Percentiles rank a stretch among this genome's conserved stretches.
Conservation (phyloP, 1,284 basidiomycete species). For the Apiotrichum gracile region DNA sequence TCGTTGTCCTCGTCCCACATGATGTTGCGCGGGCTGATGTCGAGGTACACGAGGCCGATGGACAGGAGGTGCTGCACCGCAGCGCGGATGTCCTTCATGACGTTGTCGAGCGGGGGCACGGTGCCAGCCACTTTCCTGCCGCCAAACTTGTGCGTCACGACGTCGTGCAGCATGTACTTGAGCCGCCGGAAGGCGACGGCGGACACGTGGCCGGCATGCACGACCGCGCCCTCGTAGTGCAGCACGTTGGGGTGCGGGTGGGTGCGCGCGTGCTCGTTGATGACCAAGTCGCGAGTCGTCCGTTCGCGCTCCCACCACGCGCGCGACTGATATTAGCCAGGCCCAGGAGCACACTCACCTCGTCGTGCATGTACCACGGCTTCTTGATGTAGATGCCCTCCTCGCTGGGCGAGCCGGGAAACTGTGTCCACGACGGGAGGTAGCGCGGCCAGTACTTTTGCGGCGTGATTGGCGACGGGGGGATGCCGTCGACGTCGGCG, state of each 20-base stretch:
- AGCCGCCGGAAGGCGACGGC: background rate
- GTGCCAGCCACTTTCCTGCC: background rate
- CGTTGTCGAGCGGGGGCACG: background rate
- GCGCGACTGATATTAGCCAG: background rate
- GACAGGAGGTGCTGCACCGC: background rate
- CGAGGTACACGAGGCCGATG: background rate
- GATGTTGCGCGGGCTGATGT: background rate
- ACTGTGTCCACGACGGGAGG: background rate
- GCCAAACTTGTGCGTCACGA: background rate
- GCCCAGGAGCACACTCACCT: background rate
- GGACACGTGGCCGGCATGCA: background rate
- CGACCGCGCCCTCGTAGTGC: background rate
- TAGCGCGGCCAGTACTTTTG: background rate
- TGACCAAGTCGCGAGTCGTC: background rate
- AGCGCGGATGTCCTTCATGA: background rate
- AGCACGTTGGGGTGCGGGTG: background rate
- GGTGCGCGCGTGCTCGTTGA: background rate
- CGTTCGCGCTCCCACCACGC: background rate
- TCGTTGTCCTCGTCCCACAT: background rate
- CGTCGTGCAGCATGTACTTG: background rate
- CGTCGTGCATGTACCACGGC: background rate
- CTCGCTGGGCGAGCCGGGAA: background rate
- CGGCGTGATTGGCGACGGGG: background rate
- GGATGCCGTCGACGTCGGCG: background rate
- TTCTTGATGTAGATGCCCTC: background rate